Conservation (phyloP, 2,329 filamentous ascomycete species). For the Hortaea werneckii region DNA sequence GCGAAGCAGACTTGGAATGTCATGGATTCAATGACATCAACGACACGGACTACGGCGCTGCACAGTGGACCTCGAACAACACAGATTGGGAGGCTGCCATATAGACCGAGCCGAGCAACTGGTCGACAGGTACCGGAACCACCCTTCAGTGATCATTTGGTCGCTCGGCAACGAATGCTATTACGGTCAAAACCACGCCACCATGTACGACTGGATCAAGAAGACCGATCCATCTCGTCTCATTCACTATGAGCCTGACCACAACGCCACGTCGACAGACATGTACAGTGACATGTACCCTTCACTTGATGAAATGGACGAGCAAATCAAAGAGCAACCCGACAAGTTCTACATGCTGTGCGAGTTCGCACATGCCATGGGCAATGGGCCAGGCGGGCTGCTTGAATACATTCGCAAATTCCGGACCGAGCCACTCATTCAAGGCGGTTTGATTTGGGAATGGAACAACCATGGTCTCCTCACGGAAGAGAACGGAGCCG, state of each 20-base stretch:
- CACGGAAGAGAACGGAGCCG: conserved; percentile 29
- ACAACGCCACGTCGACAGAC: conserved; percentile 49
- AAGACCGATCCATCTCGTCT: conserved; percentile 47
- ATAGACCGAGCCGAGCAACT: conserved; percentile 56
- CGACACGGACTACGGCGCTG: conserved; percentile 34
- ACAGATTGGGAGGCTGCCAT: conserved; percentile 49
- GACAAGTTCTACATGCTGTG: conserved; percentile 48
- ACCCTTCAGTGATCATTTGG: conserved; percentile 63
- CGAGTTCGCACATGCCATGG: conserved; percentile 56
- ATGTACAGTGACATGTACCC: conserved; percentile 63
- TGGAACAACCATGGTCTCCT: conserved; percentile 37
- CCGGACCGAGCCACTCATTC: conserved; percentile 48
- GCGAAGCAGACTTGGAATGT: conserved; percentile 42
- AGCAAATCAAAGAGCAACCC: conserved; percentile 20
- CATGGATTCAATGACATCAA: conserved; percentile 30
- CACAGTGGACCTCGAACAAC: conserved; percentile 52
- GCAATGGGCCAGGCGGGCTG: conserved; percentile 60
- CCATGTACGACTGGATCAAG: conserved; percentile 57
- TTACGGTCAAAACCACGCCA: conserved; percentile 56
- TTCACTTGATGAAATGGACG: conserved; percentile 36
- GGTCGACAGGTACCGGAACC: conserved; percentile 60
- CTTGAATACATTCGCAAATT: conserved; percentile 59
- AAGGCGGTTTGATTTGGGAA: conserved; percentile 48
- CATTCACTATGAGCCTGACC: conserved; percentile 59
- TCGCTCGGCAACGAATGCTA: conserved; percentile 65